Base-by-base conservation (phyloP, 2,329 filamentous ascomycete genomes). In the Alternaria brassicicola region DNA sequence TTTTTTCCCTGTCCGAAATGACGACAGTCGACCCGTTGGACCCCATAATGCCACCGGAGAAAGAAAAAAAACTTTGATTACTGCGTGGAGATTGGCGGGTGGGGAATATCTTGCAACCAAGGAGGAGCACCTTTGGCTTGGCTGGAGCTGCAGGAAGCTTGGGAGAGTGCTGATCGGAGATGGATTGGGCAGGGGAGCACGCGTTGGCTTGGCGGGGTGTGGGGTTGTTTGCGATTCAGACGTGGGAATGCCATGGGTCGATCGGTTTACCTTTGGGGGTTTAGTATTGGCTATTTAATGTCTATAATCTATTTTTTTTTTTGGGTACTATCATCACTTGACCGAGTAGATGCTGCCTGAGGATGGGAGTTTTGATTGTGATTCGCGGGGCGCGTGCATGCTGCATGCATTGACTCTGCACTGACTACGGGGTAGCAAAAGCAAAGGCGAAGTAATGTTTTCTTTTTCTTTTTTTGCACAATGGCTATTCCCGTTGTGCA, bases 161-260 rank as follows among this genome's bases (percentile, higher is more conserved):
- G 43, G 43, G 43, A 21, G 31, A 3, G 19, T 47, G 43, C 30
- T 30, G 43, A 47, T 47, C 43, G 43, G 13, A 33, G 28, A 25
- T 35, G 28, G 43, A 47, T 25, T 19, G 47, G 53, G 46, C 30
- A 55, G 42, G 28, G 23, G 41, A 43, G 53, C 53, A 55, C 46
- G 30, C 47, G 53, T 26, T 31, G 26, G 36, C 52, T 55, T 55
- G 52, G 52, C 52, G 26, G 13, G 25, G 28, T 48, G 17, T 48
- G 30, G 30, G 45, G 45, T 47, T n/a, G n/a, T 25, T 23, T 23
- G 30, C 21, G 45, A 35, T 15, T 15, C 41, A 38, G 41, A 26
- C 6, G 35, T 47, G 10, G 39, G 19, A 19, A 26, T 17, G 33
- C 9, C 9, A 51, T 23, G 35, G 21, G 35, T 42, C 21, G 17